A percentile compares a stretch with the other conserved stretches of the same genome.
phyloP scores from a whole-genome alignment of 2,329 filamentous ascomycete genomes.

The Paraphoma sp. region DNA sequence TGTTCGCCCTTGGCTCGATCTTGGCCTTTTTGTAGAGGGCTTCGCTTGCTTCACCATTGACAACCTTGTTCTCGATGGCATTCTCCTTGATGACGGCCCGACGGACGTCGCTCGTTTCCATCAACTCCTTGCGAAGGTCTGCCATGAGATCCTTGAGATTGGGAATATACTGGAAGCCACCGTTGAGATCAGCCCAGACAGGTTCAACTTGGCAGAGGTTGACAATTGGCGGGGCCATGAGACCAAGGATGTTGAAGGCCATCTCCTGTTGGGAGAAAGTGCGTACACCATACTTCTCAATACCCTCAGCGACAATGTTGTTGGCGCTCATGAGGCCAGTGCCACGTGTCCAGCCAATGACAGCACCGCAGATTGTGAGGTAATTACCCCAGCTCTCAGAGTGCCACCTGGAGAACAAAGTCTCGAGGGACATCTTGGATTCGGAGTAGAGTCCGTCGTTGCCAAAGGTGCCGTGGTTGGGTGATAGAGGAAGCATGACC shows the following conservation, averaged over 20 bases:
- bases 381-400: slow-evolving; percentile 97
- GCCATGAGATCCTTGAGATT: slow-evolving; percentile 96
- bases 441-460: slow-evolving; percentile 98
- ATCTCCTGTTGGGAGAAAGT: slow-evolving; percentile 99
- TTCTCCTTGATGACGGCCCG: slow-evolving; percentile 95
- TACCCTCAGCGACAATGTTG: slow-evolving; percentile 95
- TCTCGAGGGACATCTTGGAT: slow-evolving; percentile 96
- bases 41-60: slow-evolving; percentile 93
- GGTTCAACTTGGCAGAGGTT: slow-evolving; percentile 95
- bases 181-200: slow-evolving; percentile 96
- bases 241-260: slow-evolving; percentile 96
- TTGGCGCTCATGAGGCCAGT: slow-evolving; percentile 98
- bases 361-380: slow-evolving; percentile 96
- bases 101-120: slow-evolving; percentile 92
- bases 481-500: slow-evolving; percentile 92
- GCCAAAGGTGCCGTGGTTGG: slow-evolving; percentile 98
- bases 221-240: slow-evolving; percentile 93
- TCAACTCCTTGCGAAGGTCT: slow-evolving; percentile 90
- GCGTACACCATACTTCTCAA: slow-evolving; percentile 94
- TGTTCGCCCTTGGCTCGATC: slow-evolving; percentile 92
- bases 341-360: slow-evolving; percentile 98
- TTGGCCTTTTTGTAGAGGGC: slow-evolving; percentile 93
- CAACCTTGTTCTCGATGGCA: slow-evolving; percentile 93
- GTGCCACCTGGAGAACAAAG: slow-evolving; percentile 97
- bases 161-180: slow-evolving; percentile 95